phyloP scores from a whole-genome alignment of 2,329 filamentous ascomycete genomes.

The Talaromyces pinophilus region DNA sequence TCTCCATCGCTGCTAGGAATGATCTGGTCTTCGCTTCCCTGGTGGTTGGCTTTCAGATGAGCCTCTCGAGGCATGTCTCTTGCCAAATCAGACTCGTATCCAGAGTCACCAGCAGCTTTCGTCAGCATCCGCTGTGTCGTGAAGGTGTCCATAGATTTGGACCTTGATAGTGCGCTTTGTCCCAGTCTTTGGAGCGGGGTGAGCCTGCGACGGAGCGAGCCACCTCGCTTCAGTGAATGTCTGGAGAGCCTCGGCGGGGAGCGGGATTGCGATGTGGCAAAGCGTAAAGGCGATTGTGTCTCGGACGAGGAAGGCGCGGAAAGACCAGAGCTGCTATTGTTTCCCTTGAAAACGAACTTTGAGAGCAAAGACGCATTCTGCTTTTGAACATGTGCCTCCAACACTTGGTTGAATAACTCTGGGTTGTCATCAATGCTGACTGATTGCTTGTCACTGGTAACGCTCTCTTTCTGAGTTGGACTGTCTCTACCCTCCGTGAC shows the following conservation, averaged over 20 bases:
- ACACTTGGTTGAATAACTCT: conserved; percentile 36
- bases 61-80: not conserved
- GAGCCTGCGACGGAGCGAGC: conserved; percentile 29
- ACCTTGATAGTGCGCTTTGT: conserved; percentile 42
- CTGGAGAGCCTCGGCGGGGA: conserved; percentile 11
- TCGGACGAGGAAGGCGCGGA: not conserved
- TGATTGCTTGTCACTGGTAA: not conserved
- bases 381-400: conserved; percentile 39
- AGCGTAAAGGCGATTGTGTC: not conserved
- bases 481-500: not conserved
- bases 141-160: conserved; percentile 38
- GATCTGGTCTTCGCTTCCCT: conserved; percentile 56
- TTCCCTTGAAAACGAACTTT: conserved; percentile 38
- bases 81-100: conserved; percentile 26
- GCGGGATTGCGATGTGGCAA: not conserved
- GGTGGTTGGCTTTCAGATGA: conserved; percentile 16
- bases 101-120: conserved; percentile 21
- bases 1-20: conserved; percentile 55
- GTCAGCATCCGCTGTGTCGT: conserved; percentile 25
- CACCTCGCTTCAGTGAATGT: conserved; percentile 12
- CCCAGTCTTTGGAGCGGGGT: conserved; percentile 47
- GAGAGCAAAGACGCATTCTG: conserved; percentile 41
- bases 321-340: not conserved
- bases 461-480: not conserved
- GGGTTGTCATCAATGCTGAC: conserved; percentile 26